A percentile compares a stretch with the other conserved stretches of the same genome.
Conservation (phyloP, 1,284 basidiomycete species). For the Cystobasidiaceae sp. region DNA sequence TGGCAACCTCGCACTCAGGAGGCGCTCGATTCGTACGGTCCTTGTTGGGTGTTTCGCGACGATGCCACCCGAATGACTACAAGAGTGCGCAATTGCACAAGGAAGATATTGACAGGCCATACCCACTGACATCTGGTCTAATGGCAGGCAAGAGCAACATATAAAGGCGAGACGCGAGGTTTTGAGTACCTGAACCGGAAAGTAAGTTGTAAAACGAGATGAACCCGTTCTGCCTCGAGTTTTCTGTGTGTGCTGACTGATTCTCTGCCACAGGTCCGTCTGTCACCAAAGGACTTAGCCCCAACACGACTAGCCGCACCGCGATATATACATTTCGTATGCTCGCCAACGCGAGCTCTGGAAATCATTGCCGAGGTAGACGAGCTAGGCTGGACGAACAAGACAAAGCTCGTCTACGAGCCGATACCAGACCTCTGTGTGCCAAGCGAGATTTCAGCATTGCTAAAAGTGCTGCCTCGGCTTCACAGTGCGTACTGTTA, state of each 20-base stretch:
- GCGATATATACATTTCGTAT: slow-evolving; percentile 73
- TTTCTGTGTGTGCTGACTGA: slow-evolving; percentile 57
- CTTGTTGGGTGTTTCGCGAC: slow-evolving; percentile 63
- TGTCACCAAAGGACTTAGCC: slow-evolving; percentile 32
- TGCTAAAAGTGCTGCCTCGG: slow-evolving; percentile 58
- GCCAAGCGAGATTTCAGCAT: slow-evolving; percentile 66
- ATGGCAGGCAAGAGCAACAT: not conserved
- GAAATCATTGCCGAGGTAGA: slow-evolving; percentile 63
- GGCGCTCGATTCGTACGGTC: slow-evolving; percentile 60
- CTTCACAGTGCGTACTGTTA: slow-evolving; percentile 55
- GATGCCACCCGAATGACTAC: slow-evolving; percentile 57
- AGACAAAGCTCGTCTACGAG: slow-evolving; percentile 35
- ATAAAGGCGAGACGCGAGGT: slow-evolving; percentile 50
- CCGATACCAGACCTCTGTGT: slow-evolving; percentile 58
- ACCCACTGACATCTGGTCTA: slow-evolving; percentile 53
- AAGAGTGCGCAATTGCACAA: slow-evolving; percentile 66
- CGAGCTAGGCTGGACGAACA: slow-evolving; percentile 45
- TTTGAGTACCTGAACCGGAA: slow-evolving; percentile 77
- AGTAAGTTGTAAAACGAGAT: no score
- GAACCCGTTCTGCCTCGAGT: slow-evolving; percentile 8
- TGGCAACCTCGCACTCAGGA: slow-evolving; percentile 61
- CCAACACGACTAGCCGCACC: slow-evolving; percentile 49
- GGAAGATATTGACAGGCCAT: slow-evolving; percentile 56
- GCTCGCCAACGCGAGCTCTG: slow-evolving; percentile 66
- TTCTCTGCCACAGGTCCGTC: slow-evolving; percentile 1